A percentile compares a stretch with the other conserved stretches of the same genome.
Conservation (phyloP, 2,329 filamentous ascomycete genomes). For the Sporothrix pseudoabietina region DNA sequence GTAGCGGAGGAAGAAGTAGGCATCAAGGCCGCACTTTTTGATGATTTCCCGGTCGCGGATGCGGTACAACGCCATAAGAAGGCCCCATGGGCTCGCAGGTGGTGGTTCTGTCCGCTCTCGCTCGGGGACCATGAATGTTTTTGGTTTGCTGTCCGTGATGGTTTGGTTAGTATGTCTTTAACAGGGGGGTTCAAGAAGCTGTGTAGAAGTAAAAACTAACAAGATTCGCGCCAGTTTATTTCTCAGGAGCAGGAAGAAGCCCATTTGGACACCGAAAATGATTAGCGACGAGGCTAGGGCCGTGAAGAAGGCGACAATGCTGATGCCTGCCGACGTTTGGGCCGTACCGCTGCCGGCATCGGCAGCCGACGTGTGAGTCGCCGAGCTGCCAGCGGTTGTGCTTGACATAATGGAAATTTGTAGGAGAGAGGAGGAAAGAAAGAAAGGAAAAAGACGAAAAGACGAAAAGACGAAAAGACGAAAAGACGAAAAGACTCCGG, state of each 20-base stretch:
- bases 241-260: constrained; percentile 74
- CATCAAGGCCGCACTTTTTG: constrained; percentile 91
- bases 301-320: constrained; percentile 62
- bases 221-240: constrained; percentile 82
- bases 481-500: neutral
- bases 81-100: constrained; percentile 56
- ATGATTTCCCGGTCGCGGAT: constrained; percentile 80
- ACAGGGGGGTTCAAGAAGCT: constrained; percentile 16
- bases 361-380: constrained; percentile 28
- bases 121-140: constrained; percentile 84
- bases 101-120: constrained; percentile 79
- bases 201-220: constrained; percentile 50
- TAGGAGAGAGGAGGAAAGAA: neutral
- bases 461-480: neutral
- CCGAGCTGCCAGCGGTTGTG: constrained; percentile 24
- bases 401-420: constrained; percentile 29
- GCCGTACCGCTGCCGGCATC: constrained; percentile 32
- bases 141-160: constrained; percentile 63
- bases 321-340: constrained; percentile 46
- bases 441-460: no score
- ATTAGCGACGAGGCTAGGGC: constrained; percentile 64
- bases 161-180: constrained; percentile 21
- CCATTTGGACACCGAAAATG: constrained; percentile 64
- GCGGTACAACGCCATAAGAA: constrained; percentile 64
- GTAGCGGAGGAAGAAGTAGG: constrained; percentile 96